phyloP scores from a whole-genome alignment of 208 protist genomes.

The Trypanosoma rangeli region DNA sequence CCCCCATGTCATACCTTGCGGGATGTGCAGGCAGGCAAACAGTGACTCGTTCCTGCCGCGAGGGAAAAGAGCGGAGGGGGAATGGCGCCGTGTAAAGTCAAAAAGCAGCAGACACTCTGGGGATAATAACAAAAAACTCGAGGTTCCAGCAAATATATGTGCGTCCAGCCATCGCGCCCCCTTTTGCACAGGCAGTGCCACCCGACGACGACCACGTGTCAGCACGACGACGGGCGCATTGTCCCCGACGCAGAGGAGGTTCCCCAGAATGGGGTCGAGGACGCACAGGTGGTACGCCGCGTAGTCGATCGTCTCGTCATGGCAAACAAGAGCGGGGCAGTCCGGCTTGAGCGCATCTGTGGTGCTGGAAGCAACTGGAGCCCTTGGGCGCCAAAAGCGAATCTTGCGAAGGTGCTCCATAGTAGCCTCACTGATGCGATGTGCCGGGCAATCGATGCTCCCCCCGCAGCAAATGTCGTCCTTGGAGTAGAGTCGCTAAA shows the following conservation, averaged over 20 bases:
- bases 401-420: conserved; percentile 24
- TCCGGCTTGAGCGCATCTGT: not conserved
- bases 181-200: conserved; percentile 46
- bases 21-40: conserved; percentile 72
- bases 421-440: not conserved
- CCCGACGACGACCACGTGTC: conserved; percentile 53
- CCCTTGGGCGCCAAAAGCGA: conserved; percentile 16
- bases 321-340: conserved; percentile 8
- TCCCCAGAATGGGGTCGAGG: conserved; percentile 72
- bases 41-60: not conserved
- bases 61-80: conserved; percentile 28
- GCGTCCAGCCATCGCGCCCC: conserved; percentile 72
- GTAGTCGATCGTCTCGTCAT: conserved; percentile 27
- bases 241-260: conserved; percentile 73
- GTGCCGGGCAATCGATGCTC: not conserved
- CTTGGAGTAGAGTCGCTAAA: not conserved
- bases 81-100: conserved; percentile 50
- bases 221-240: conserved; percentile 72
- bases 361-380: not conserved
- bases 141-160: conserved; percentile 73
- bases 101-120: conserved; percentile 62
- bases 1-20: conserved; percentile 73
- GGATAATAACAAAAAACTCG: conserved; percentile 74
- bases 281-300: conserved; percentile 64
- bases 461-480: not conserved